Evolutionary conservation across 2,329 filamentous ascomycete species (phyloP).

Genomic region (Cladosporium sphaerospermum): DNA sequence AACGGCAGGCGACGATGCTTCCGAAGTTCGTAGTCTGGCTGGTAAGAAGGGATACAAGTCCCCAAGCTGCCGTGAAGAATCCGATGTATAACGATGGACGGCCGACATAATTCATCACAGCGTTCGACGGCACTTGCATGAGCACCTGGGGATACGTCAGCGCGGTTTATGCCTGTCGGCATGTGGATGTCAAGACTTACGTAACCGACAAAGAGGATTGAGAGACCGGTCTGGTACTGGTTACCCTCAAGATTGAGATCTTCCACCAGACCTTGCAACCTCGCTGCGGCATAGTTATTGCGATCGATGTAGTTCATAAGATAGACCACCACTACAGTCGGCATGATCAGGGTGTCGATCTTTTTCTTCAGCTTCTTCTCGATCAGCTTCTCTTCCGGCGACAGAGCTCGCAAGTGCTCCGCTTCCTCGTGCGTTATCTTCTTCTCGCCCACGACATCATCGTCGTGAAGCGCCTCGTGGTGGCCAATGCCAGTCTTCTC

Average conservation of each 20-base stretch:
- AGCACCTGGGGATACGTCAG: constrained; percentile 13
- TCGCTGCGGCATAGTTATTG: constrained; percentile 60
- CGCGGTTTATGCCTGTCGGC: too few species aligned
- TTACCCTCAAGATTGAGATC: constrained; percentile 48
- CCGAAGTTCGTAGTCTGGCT: constrained; percentile 30
- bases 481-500: constrained; percentile 12
- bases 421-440: constrained; percentile 12
- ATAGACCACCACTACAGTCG: constrained; percentile 61
- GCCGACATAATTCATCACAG: constrained; percentile 32
- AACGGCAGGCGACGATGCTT: constrained; percentile 33
- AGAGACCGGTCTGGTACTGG: constrained; percentile 42
- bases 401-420: constrained; percentile 22
- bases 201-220: constrained; percentile 38
- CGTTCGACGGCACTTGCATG: constrained; percentile 33
- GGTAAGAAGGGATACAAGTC: constrained; percentile 29
- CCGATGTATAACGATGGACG: constrained; percentile 28
- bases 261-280: constrained; percentile 57
- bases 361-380: constrained; percentile 61
- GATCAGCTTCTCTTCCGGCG: constrained; percentile 26
- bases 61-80: constrained; percentile 31
- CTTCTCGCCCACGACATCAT: constrained; percentile 14
- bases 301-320: constrained; percentile 33
- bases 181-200: constrained; percentile 29
- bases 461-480: constrained; percentile 15
- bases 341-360: constrained; percentile 63